Conservation (phyloP, 495 filamentous ascomycete species). For the Clohesyomyces aquaticus region DNA sequence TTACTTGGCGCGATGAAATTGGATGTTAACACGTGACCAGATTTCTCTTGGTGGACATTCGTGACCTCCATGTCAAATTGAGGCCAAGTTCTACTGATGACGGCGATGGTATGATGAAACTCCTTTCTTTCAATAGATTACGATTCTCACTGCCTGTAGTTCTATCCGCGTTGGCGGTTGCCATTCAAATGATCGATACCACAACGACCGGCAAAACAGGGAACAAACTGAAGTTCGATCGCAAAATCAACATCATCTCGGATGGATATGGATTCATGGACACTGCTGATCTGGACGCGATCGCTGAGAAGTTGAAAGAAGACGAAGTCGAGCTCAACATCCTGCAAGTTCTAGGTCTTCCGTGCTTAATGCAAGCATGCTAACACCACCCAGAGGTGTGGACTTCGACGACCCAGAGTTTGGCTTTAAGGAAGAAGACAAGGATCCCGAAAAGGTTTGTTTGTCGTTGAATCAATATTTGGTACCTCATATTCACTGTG, state of each 20-base stretch:
- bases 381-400: constrained; percentile 63
- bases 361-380: not conserved
- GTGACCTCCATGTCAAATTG: constrained; percentile 63
- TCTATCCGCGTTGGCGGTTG: constrained; percentile 83
- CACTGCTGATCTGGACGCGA: constrained; percentile 64
- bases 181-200: constrained; percentile 77
- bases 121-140: not conserved
- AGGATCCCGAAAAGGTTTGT: constrained; percentile 62
- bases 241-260: constrained; percentile 82
- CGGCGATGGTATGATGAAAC: constrained; percentile 72
- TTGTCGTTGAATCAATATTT: not conserved
- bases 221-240: constrained; percentile 86
- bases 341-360: constrained; percentile 60
- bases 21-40: constrained; percentile 16
- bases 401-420: constrained; percentile 95
- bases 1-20: too few species aligned
- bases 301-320: constrained; percentile 67
- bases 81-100: constrained; percentile 67
- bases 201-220: constrained; percentile 56
- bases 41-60: constrained; percentile 71
- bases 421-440: constrained; percentile 92
- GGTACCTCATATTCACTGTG: not conserved
- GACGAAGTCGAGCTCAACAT: constrained; percentile 77
- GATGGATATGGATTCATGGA: constrained; percentile 75
- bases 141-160: constrained; percentile 50